phyloP scores from a whole-genome alignment of 768 basidiomycete species.

The Tylopilus balloui region DNA sequence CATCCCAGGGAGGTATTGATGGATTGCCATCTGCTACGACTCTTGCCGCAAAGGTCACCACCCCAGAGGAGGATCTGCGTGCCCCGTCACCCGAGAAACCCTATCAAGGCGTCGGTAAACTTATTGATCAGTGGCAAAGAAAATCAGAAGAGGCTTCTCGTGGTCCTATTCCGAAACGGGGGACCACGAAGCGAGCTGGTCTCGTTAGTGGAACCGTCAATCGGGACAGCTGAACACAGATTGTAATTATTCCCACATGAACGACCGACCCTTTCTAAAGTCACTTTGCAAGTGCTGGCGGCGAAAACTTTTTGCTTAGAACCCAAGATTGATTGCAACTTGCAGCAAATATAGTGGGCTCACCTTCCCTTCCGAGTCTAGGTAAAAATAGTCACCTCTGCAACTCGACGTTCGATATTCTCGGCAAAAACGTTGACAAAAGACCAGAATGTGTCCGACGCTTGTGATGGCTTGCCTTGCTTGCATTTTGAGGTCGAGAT shows the following conservation, averaged over 20 bases:
- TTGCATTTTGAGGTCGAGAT: slow-evolving; percentile 8
- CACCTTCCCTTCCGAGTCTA: background rate
- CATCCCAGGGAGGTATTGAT: slow-evolving; percentile 22
- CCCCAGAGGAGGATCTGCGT: slow-evolving; percentile 30
- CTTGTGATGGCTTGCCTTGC: background rate
- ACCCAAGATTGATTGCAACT: slow-evolving; percentile 10
- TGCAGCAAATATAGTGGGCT: background rate
- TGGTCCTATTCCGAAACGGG: slow-evolving; percentile 36
- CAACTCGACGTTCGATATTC: slow-evolving; percentile 5
- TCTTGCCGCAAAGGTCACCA: slow-evolving; percentile 5
- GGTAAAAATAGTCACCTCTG: slow-evolving; percentile 6
- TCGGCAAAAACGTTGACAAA: slow-evolving; percentile 12
- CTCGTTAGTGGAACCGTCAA: slow-evolving; percentile 20
- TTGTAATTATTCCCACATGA: slow-evolving; percentile 12
- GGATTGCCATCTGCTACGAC: slow-evolving; percentile 20
- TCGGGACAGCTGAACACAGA: slow-evolving; percentile 21
- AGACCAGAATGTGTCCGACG: slow-evolving; percentile 2
- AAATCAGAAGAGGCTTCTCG: slow-evolving; percentile 57
- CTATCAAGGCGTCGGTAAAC: slow-evolving; percentile 76
- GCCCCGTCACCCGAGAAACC: slow-evolving; percentile 72
- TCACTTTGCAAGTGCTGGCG: background rate
- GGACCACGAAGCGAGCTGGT: slow-evolving; percentile 39
- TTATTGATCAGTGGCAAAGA: slow-evolving; percentile 87
- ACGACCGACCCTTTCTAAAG: no score
- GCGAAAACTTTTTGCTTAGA: background rate